phyloP scores from a whole-genome alignment of 345 rosid species.

The Heritiera littoralis region DNA sequence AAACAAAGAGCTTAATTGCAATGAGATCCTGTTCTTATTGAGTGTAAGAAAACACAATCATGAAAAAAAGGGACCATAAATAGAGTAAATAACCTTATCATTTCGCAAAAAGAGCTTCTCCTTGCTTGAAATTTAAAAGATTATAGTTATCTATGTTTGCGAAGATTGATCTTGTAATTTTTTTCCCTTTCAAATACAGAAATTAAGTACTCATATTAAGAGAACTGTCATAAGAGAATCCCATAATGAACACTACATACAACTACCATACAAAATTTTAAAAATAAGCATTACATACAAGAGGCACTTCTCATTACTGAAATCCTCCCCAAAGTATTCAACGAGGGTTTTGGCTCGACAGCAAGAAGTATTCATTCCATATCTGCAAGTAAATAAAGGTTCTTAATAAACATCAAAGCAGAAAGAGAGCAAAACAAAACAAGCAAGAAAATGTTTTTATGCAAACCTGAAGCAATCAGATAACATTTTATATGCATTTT shows the following conservation, averaged over 20 bases:
- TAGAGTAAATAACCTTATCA: not conserved
- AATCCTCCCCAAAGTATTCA: slow-evolving; percentile 83
- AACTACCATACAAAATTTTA: slow-evolving; percentile 5
- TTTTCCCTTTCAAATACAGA: not conserved
- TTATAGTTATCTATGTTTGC: not conserved
- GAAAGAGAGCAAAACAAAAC: slow-evolving; percentile 2
- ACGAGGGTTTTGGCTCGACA: slow-evolving; percentile 83
- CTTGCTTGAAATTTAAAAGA: slow-evolving; percentile 3
- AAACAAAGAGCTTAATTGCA: not conserved
- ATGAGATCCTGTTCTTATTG: slow-evolving; percentile 1
- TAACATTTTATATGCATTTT: slow-evolving; percentile 72
- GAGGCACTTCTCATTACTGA: slow-evolving; percentile 58
- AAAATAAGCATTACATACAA: slow-evolving; percentile 42
- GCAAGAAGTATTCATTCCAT: slow-evolving; percentile 79
- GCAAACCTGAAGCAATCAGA: slow-evolving; percentile 76
- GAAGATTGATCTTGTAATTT: not conserved
- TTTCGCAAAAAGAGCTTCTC: not conserved
- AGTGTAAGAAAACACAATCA: not conserved
- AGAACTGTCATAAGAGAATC: not conserved
- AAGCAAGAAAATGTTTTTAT: slow-evolving; percentile 4
- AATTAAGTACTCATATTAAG: not conserved
- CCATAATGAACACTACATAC: not conserved
- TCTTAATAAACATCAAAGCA: slow-evolving; percentile 2
- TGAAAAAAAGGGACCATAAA: not conserved
- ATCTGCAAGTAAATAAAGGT: slow-evolving; percentile 46